Conservation (phyloP, 495 filamentous ascomycete species). For the Penicilliopsis zonata region DNA sequence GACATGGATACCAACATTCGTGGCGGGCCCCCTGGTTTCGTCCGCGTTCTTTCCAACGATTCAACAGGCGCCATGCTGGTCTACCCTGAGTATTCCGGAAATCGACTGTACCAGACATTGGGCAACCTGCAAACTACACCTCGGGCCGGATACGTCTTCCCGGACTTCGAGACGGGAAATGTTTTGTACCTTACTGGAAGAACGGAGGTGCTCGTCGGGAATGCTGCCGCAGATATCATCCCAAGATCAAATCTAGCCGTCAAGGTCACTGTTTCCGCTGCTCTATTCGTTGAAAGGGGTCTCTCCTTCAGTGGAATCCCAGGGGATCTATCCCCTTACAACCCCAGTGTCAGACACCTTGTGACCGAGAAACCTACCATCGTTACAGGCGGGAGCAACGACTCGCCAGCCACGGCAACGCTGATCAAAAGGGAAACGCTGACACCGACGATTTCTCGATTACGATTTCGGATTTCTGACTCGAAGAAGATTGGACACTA, state of each 20-base stretch:
- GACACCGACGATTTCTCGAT: constrained; percentile 52
- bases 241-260: constrained; percentile 62
- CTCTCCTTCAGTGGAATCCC: constrained; percentile 53
- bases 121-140: constrained; percentile 61
- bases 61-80: constrained; percentile 37
- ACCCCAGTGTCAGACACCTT: constrained; percentile 47
- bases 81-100: constrained; percentile 75
- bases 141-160: constrained; percentile 50
- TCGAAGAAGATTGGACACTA: constrained; percentile 32
- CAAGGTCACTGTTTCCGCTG: constrained; percentile 46
- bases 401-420: constrained; percentile 28
- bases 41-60: constrained; percentile 46
- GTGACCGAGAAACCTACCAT: constrained; percentile 31
- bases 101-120: constrained; percentile 69
- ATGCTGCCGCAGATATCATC: constrained; percentile 44
- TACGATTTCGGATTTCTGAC: constrained; percentile 45
- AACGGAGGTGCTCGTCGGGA: constrained; percentile 50
- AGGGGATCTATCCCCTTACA: constrained; percentile 58
- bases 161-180: constrained; percentile 58
- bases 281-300: constrained; percentile 47
- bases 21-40: constrained; percentile 63
- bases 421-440: constrained; percentile 41
- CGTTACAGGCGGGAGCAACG: constrained; percentile 7
- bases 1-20: constrained; percentile 83
- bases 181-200: constrained; percentile 59